These are phyloP conservation scores for Teratosphaeria epicoccoides DNA, from an alignment of 2,329 filamentous ascomycete species.

Conservation along the genomic window DNA sequence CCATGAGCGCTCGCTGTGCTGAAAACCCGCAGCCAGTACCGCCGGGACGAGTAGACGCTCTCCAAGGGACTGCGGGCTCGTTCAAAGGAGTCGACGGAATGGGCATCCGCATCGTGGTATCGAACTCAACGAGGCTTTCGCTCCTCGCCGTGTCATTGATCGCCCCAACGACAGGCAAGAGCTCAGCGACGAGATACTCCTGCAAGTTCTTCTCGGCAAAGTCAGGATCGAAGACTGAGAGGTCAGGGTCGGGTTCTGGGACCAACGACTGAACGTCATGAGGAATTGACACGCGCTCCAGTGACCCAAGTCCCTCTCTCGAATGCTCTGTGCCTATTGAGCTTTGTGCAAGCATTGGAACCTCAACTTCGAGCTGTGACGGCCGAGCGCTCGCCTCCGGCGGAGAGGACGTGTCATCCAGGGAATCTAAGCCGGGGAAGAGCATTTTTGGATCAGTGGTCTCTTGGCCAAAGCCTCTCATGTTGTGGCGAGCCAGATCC, in stretches of 20 bases:
- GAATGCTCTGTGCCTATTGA: not conserved
- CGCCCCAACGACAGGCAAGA: conserved; percentile 29
- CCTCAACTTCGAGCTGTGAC: conserved; percentile 34
- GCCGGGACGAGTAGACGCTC: conserved; percentile 17
- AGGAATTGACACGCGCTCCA: not conserved
- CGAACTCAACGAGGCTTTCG: conserved; percentile 37
- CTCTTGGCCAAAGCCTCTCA: not conserved
- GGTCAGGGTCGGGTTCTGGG: conserved; percentile 8
- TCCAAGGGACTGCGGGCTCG: conserved; percentile 38
- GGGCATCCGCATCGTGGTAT: conserved; percentile 39
- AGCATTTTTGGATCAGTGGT: not conserved
- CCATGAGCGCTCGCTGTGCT: conserved; percentile 24
- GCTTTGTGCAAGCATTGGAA: conserved; percentile 33
- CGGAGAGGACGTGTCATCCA: conserved; percentile 14
- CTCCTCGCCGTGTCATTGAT: conserved; percentile 28
- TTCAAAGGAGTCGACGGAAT: conserved; percentile 38
- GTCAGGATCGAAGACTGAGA: conserved; percentile 7
- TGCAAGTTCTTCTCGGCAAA: conserved; percentile 23
- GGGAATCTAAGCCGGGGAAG: not conserved
- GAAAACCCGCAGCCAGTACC: conserved; percentile 13
- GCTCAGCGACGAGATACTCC: conserved; percentile 24
- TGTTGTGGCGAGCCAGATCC: not conserved
- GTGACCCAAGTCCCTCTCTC: not conserved
- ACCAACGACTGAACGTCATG: conserved; percentile 21
- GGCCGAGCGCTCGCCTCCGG: conserved; percentile 25